A percentile compares a stretch with the other conserved stretches of the same genome.
phyloP scores from a whole-genome alignment of 2,329 filamentous ascomycete species.

The Nakataea oryzae region DNA sequence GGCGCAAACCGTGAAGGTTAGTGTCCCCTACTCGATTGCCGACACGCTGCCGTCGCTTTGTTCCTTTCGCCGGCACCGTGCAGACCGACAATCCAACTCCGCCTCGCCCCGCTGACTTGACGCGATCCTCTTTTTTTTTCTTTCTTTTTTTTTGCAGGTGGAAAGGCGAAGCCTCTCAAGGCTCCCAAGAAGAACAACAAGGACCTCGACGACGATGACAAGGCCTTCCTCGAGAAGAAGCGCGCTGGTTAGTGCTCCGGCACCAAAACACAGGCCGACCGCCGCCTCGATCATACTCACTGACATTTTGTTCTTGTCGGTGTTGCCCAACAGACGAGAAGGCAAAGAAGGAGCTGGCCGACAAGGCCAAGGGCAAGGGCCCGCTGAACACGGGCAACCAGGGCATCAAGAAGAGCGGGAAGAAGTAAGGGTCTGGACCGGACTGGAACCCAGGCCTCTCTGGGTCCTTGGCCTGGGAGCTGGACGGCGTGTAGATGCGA shows the following conservation, averaged over 20 bases:
- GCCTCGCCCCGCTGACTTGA: background rate
- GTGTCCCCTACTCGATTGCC: slow-evolving; percentile 6
- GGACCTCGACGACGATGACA: slow-evolving; percentile 80
- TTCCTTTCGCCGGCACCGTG: background rate
- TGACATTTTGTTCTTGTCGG: background rate
- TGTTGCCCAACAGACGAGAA: slow-evolving; percentile 54
- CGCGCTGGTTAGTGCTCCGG: slow-evolving; percentile 54
- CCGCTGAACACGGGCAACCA: slow-evolving; percentile 75
- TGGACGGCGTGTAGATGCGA: background rate
- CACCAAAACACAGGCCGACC: background rate
- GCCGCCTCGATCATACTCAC: background rate
- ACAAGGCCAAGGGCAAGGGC: slow-evolving; percentile 77
- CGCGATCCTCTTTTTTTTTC: background rate
- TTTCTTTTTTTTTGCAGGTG: slow-evolving; percentile 39
- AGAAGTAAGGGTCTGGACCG: slow-evolving; percentile 58
- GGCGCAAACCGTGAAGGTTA: slow-evolving; percentile 56
- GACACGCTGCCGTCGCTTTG: background rate
- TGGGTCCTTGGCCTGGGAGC: background rate
- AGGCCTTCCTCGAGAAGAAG: slow-evolving; percentile 76
- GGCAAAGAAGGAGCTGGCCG: slow-evolving; percentile 74
- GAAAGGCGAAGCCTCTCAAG: slow-evolving; percentile 81
- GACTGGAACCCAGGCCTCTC: background rate
- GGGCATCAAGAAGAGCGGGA: slow-evolving; percentile 96
- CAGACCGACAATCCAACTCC: slow-evolving; percentile 3
- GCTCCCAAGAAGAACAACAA: slow-evolving; percentile 74